Evolutionary conservation across 805 yeast genomes (phyloP), one percentile per base, ranked within the genome.

Genomic region (Zygosaccharomyces gambellarensis): DNA sequence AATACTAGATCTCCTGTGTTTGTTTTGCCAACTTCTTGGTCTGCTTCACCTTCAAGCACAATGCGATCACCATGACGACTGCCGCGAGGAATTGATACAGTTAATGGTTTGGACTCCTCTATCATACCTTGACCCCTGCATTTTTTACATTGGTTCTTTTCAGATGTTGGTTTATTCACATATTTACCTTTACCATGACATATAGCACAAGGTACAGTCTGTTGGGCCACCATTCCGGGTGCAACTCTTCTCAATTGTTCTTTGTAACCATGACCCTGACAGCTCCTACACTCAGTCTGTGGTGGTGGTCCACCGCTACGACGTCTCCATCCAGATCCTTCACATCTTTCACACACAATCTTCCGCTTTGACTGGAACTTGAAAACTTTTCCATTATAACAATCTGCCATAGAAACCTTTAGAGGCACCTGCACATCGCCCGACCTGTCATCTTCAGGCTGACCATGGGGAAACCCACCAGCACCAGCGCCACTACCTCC

Each of bases 361-460:
- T 85, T 79, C 63, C 97, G 78, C 2, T 84, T 79, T 2, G 86
- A 77, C 3, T 86, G 77, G 60, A 87, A 78, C 62, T 87, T 87
- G 53, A 90, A 76, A 7, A 83, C 79, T 64, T 87, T 87, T 3
- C 98, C 97, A 55, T 80, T 81, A 72, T 80, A 90, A 39, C 87
- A 67, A 50, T 89, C 96, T 48, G 82, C 87, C 53, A 89, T 67
- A 0, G 86, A 73, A 10, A 90, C 79, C 4, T 77, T 78, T 10
- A 88, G 76, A 23, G 80, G 77, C 43, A 89, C 64, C n/a, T 71
- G 68, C 0, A 90, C 94, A 45, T 42, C 49, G n/a, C 11, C 48
- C 31, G 49, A 47, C 38, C 47, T 49, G 45, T n/a, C 43, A 34
- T 39, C 32, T 23, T n/a, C 19, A 17, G 32, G 36, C 21, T 30